Conservation (phyloP, 169 alveolate genomes). For the Eimeria brunetti region DNA sequence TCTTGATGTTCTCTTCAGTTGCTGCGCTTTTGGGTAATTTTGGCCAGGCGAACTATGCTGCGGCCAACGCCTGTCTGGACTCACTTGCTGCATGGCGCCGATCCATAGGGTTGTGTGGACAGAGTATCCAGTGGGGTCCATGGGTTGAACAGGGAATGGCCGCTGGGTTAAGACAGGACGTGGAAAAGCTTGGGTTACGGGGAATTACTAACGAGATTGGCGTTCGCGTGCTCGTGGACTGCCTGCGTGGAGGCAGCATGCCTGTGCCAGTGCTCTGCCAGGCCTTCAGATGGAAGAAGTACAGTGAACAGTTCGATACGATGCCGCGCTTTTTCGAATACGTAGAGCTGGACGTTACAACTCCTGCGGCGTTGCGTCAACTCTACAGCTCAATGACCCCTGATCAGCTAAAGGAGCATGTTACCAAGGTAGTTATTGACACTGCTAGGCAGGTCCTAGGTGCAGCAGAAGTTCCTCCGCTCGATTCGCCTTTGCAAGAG, state of each 20-base stretch:
- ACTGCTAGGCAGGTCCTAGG: conserved; percentile 74
- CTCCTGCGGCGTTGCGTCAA: conserved; percentile 24
- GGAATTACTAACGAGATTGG: conserved; percentile 85
- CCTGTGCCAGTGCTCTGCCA: conserved; percentile 82
- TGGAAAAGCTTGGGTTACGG: conserved; percentile 83
- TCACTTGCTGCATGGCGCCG: conserved; percentile 84
- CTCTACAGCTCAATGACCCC: conserved; percentile 58
- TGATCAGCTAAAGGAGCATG: conserved; percentile 13
- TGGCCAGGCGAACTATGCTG: conserved; percentile 88
- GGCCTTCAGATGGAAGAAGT: conserved; percentile 82
- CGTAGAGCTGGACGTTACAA: conserved; percentile 31
- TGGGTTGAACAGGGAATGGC: conserved; percentile 87
- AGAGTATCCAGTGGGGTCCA: conserved; percentile 89
- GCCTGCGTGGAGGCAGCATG: conserved; percentile 18
- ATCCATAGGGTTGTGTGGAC: conserved; percentile 82
- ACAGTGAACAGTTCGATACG: conserved; percentile 65
- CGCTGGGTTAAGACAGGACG: conserved; percentile 79
- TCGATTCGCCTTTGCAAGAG: conserved; percentile 83
- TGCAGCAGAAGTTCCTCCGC: conserved; percentile 50
- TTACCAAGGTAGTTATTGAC: conserved; percentile 49
- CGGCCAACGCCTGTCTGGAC: conserved; percentile 87
- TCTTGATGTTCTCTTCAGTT: conserved; percentile 86
- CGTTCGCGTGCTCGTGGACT: conserved; percentile 76
- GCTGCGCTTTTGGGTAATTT: conserved; percentile 86
- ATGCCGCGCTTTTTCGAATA: conserved; percentile 67